Evolutionary conservation across 2,329 filamentous ascomycete species (phyloP).

Genomic region (Xylariaceae sp.): DNA sequence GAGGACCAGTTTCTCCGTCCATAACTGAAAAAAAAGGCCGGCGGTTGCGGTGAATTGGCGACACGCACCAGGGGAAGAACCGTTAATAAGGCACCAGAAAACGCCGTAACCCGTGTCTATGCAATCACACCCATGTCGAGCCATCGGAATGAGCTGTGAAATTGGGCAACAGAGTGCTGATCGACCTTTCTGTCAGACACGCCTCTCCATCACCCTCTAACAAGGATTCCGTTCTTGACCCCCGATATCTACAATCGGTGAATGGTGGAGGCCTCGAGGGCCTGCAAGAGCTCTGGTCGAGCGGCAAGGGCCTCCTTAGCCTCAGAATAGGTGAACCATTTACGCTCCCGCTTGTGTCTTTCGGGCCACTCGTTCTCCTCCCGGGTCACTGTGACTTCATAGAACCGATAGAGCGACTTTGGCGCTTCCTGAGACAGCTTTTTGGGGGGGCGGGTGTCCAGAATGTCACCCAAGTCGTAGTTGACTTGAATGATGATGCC

Average conservation of each 20-base stretch:
- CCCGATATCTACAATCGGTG: slow-evolving; percentile 39
- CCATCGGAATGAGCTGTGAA: slow-evolving; percentile 19
- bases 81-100: slow-evolving; percentile 23
- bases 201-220: slow-evolving; percentile 12
- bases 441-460: slow-evolving; percentile 78
- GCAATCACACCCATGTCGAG: slow-evolving; percentile 23
- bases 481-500: slow-evolving; percentile 82
- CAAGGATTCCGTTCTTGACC: slow-evolving; percentile 5
- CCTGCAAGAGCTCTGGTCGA: slow-evolving; percentile 83
- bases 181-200: slow-evolving; percentile 12
- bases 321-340: slow-evolving; percentile 83
- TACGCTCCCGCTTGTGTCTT: slow-evolving; percentile 80
- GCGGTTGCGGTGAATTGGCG: slow-evolving; percentile 11
- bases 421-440: slow-evolving; percentile 57
- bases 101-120: slow-evolving; percentile 34
- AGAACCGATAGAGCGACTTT: slow-evolving; percentile 69
- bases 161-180: slow-evolving; percentile 3
- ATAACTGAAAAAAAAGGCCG: slow-evolving; percentile 3
- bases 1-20: not conserved
- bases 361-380: slow-evolving; percentile 91
- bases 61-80: slow-evolving; percentile 11
- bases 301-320: slow-evolving; percentile 71
- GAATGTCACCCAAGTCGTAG: slow-evolving; percentile 79
- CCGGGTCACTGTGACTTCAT: slow-evolving; percentile 79
- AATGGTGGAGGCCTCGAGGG: slow-evolving; percentile 74